phyloP scores from a whole-genome alignment of 2,329 filamentous ascomycete genomes.

The Bipolaris zeicola region DNA sequence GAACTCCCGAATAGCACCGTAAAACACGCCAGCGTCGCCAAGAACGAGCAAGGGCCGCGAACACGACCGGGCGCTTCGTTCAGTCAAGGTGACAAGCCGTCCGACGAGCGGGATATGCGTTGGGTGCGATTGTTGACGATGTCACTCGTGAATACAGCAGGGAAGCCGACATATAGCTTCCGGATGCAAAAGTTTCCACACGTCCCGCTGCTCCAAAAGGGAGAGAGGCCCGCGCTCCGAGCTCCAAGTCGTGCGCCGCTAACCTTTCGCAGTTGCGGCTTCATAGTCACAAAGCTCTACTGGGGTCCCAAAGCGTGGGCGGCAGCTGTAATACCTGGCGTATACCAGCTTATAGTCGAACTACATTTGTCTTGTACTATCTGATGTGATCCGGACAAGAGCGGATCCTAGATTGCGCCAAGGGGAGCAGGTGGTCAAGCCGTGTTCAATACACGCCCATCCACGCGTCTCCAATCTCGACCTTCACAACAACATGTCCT shows the following conservation, averaged over 20 bases:
- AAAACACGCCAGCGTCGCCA: slow-evolving; percentile 18
- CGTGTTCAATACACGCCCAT: slow-evolving; percentile 8
- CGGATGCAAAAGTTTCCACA: background rate
- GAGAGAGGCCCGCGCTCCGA: background rate
- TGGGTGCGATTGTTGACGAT: background rate
- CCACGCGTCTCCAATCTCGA: slow-evolving; percentile 4
- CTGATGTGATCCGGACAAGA: background rate
- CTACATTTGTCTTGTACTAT: background rate
- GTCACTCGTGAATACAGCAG: background rate
- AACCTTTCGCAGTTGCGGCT: background rate
- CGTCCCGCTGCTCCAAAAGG: background rate
- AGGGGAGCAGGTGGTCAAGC: slow-evolving; percentile 6
- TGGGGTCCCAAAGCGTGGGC: too few species aligned
- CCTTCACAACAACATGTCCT: slow-evolving; percentile 1
- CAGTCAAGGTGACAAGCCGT: background rate
- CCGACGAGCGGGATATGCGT: background rate
- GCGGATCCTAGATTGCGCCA: background rate
- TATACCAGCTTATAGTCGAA: background rate
- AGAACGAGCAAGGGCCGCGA: slow-evolving; percentile 9
- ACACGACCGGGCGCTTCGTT: slow-evolving; percentile 7
- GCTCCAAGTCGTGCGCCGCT: background rate
- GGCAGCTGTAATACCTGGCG: background rate
- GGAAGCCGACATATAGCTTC: background rate
- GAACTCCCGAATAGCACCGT: slow-evolving; percentile 12
- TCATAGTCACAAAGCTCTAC: background rate